Evolutionary conservation across 306 rosid genomes (phyloP), one percentile per base, ranked within the genome.

Genomic region (Arachis stenosperma): DNA sequence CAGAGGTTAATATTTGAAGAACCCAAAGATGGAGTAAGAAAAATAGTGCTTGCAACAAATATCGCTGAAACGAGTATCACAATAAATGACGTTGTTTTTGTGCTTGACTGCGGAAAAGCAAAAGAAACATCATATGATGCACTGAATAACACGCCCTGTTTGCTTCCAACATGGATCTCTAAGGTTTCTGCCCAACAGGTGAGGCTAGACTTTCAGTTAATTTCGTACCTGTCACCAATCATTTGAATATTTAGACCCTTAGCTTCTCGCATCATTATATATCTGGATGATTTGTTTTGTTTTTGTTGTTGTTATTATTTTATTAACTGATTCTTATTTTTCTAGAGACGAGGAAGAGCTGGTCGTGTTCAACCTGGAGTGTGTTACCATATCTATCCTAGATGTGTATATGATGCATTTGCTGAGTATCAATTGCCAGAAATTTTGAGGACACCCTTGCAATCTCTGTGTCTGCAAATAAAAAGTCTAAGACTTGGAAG

Each of bases 321-420:
- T n/a, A 65, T 71, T 33, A 15, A 60, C 44, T 46, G 55, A 56
- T 46, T 75, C 60, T 30, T 46, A 63, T 55, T 73, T 64, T 73
- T 84, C 72, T 70, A 95, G 99, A 90, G 99, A 86, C 87, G 98
- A 84, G 99, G 99, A 88, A 91, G 98, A 84, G 98, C 99, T 78
- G 99, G 99, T 55, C 96, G 98, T 67, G 96, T 90, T 83, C 98
- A 88, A 79, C 97, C 97, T 9, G 98, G 97, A 74, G 96, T 84
- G 70, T 95, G 99, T 75, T 95, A 85, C 81, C 93, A 85, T 82
- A 90, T 95, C 83, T 95, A 88, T 84, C 99, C 99, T 73, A 88
- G 89, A 81, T 87, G 97, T 75, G 98, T 91, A 43, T 88, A 84
- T 83, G 86, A 88, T 33, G 86, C 92, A 46, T 95, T 95, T 86